phyloP scores from a whole-genome alignment of 139 green algal species.

The Chlorella ohadii region DNA sequence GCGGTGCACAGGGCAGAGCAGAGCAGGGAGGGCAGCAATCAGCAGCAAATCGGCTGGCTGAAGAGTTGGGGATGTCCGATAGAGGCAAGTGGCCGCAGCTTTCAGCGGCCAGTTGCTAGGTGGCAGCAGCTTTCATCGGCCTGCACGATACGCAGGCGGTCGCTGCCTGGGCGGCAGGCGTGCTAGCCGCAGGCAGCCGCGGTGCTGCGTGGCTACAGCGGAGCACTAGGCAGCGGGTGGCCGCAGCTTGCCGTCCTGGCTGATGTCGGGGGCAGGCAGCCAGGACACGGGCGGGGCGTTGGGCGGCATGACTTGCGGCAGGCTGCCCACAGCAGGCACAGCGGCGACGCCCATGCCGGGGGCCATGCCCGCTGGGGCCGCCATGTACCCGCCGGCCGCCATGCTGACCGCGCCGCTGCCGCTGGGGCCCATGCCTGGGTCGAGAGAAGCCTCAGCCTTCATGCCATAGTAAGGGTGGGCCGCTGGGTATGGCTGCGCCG shows the following conservation, averaged over 20 bases:
- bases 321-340: not conserved
- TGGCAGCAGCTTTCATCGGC: too few relatives aligned
- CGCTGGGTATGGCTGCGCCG: not conserved
- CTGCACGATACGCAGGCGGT: too few relatives aligned
- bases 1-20: not conserved
- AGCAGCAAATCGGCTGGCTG: too few relatives aligned
- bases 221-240: constrained; percentile 35
- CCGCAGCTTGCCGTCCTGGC: constrained; percentile 47
- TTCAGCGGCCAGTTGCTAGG: too few relatives aligned
- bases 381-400: not conserved
- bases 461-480: not conserved
- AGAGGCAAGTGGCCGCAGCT: too few relatives aligned
- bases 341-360: too few relatives aligned
- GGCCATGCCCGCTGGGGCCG: not conserved
- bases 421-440: not conserved
- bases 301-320: not conserved
- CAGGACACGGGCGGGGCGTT: constrained; percentile 25
- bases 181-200: too few relatives aligned
- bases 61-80: too few relatives aligned
- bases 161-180: too few relatives aligned
- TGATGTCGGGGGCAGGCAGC: constrained; percentile 43
- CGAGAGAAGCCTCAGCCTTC: not conserved
- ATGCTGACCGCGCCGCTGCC: constrained; percentile 5
- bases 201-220: too few relatives aligned
- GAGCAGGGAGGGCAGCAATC: not conserved